phyloP scores from a whole-genome alignment of 176 grass and related monocot species.

The barley (Hordeum vulgare) region MorexV3_pseudomolecules_assembly NC_058524.1:146655888-146656387 shows the following conservation, averaged over 20 bases:
- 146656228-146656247: slow-evolving; percentile 62
- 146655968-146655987: not conserved
- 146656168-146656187: slow-evolving; percentile 79
- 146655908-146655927: not conserved
- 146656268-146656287: slow-evolving; percentile 46
- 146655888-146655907: not conserved
- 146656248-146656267: slow-evolving; percentile 68
- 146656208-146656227: slow-evolving; percentile 66
- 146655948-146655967: not conserved
- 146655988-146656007: not conserved
- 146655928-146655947: not conserved
- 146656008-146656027: not conserved
- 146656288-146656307: slow-evolving; percentile 73
- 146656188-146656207: slow-evolving; percentile 93
- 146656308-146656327: slow-evolving; percentile 55
- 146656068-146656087: not conserved
- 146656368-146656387: slow-evolving; percentile 34
- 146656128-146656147: slow-evolving; percentile 7
- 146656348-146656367: slow-evolving; percentile 54
- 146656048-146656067: not conserved
- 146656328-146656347: slow-evolving; percentile 73
- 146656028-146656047: not conserved
- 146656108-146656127: slow-evolving; percentile 6
- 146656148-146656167: slow-evolving; percentile 81
- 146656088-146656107: not conserved